Base-by-base conservation (phyloP, 805 yeast species). In the Naumovozyma baii region DNA sequence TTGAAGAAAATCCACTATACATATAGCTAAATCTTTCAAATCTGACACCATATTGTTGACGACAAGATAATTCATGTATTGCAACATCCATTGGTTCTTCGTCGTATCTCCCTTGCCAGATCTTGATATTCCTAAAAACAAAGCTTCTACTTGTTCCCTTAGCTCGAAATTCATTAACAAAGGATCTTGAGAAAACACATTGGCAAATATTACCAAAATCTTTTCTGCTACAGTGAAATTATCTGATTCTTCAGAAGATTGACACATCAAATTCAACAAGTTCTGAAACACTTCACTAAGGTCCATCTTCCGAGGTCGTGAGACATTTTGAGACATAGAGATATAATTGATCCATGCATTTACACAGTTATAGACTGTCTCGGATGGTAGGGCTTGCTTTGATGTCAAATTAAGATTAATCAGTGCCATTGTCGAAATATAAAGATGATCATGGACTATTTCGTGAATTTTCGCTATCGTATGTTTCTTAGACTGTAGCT, bases 31-130 rank as follows among this genome's bases (percentile, higher is more conserved):
- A 14, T 58, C 63, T 41, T 54, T 61, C 37, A 61, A 43, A 31
- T 56, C 62, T 10, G 52, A 51, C 14, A 40, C 44, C 51, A 57
- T 43, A 30, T 59, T 58, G 26, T 55, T 51, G 3, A 56, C 50
- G 3, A 60, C 64, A 29, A 60, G 43, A 43, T 57, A 47, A 35
- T 59, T 51, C 61, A 61, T 55, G 33, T 60, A 61, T 39, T 53
- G 51, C 33, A 58, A 34, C 57, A 59, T 56, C 62, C 64, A 61
- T 14, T 47, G 47, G 33, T 59, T 53, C 29, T 48, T 46, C 2
- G 51, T 42, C 5, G 47, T 39, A 29, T 50, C 54, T 2, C 43
- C 43, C 32, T 43, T 45, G 9, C 46, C 17, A 12, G 52, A 39
- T 36, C 55, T 49, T 2, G 59, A 50, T 3, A 57, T 56, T 17